phyloP scores from a whole-genome alignment of 2,329 filamentous ascomycete species.

The Fusarium robinianum region DNA sequence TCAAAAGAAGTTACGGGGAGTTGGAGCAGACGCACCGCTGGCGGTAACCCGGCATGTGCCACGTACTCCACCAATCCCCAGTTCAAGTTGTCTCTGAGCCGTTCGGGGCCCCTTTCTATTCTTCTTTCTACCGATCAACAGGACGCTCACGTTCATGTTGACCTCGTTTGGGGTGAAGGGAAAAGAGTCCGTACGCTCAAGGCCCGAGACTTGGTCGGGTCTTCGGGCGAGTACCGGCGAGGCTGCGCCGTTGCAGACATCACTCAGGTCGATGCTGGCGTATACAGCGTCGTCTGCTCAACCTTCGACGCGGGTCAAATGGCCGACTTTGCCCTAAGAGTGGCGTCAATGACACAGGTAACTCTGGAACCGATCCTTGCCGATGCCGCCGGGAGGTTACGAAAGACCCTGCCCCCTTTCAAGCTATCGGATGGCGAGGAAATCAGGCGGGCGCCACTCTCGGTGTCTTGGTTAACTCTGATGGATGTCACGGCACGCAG shows the following conservation, averaged over 20 bases:
- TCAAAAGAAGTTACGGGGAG: slow-evolving; percentile 62
- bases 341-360: slow-evolving; percentile 67
- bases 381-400: slow-evolving; percentile 76
- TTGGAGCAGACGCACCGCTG: slow-evolving; percentile 81
- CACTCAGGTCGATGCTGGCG: slow-evolving; percentile 65
- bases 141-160: slow-evolving; percentile 80
- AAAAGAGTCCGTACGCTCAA: slow-evolving; percentile 71
- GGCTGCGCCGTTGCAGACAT: slow-evolving; percentile 74
- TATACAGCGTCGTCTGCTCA: slow-evolving; percentile 87
- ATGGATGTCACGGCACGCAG: slow-evolving; percentile 47
- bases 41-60: slow-evolving; percentile 78
- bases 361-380: slow-evolving; percentile 64
- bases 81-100: slow-evolving; percentile 67
- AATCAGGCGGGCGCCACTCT: slow-evolving; percentile 47
- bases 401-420: slow-evolving; percentile 62
- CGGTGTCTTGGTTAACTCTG: slow-evolving; percentile 58
- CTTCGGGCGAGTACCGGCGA: slow-evolving; percentile 87
- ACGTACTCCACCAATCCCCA: slow-evolving; percentile 88
- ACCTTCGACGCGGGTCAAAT: slow-evolving; percentile 84
- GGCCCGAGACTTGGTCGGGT: slow-evolving; percentile 75
- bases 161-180: slow-evolving; percentile 78
- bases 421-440: slow-evolving; percentile 51
- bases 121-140: slow-evolving; percentile 70
- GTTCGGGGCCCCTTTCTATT: slow-evolving; percentile 67
- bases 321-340: slow-evolving; percentile 72